These are phyloP conservation scores for Porogramme epimiltina DNA, from an alignment of 1,284 basidiomycete species.

Conservation along the genomic window DNA sequence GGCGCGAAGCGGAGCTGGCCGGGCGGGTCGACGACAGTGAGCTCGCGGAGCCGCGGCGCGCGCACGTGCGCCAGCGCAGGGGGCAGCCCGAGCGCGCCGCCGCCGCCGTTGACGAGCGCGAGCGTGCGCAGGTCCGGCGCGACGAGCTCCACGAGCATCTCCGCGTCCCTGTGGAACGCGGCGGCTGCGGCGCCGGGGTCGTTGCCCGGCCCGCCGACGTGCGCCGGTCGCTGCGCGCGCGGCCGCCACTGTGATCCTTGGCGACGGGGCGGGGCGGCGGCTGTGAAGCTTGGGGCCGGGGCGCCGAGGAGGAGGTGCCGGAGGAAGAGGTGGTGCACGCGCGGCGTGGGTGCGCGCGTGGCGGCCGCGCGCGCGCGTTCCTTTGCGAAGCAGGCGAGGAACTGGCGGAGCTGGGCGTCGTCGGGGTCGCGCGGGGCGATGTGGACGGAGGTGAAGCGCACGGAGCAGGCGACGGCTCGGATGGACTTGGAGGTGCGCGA, in stretches of 20 bases:
- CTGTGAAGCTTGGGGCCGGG: no score
- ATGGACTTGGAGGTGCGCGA: conserved; percentile 2
- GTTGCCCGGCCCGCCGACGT: no score
- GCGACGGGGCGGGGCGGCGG: no score
- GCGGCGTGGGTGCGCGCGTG: neutral
- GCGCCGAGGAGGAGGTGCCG: no score
- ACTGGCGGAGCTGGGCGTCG: neutral
- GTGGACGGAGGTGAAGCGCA: conserved; percentile 4
- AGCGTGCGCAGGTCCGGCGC: conserved; percentile 10
- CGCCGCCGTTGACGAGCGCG: neutral
- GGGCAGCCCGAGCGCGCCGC: neutral
- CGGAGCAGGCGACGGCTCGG: neutral
- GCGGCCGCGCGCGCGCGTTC: neutral
- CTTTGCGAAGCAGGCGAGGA: neutral
- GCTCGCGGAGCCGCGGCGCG: neutral
- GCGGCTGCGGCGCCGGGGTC: neutral
- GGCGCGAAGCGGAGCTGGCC: no score
- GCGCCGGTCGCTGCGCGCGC: no score
- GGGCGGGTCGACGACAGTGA: neutral
- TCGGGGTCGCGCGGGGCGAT: neutral
- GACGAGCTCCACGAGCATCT: conserved; percentile 6
- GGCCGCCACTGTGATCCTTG: no score
- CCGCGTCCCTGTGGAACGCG: neutral
- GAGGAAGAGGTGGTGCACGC: conserved; percentile 1
- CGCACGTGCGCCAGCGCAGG: no score